Percentiles rank a stretch among this genome's conserved stretches.
Evolutionary conservation across 441 rosid genomes (phyloP).

Genomic region (Cnidoscolus chayamansa): DNA sequence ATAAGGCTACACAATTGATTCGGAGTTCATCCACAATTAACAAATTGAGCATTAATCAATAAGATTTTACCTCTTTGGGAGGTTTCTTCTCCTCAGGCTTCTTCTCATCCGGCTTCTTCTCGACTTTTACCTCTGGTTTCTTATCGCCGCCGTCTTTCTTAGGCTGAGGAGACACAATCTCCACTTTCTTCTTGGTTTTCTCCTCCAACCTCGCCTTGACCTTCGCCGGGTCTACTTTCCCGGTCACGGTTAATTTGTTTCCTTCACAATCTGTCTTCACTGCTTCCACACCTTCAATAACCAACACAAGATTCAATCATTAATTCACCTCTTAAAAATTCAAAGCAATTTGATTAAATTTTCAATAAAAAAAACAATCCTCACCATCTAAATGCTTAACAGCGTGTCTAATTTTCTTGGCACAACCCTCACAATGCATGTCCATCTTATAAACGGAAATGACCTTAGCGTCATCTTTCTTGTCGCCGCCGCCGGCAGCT

Average conservation of each 20-base stretch:
- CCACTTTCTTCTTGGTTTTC: slow-evolving; percentile 63
- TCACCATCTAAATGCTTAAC: slow-evolving; percentile 56
- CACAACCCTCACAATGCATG: slow-evolving; percentile 91
- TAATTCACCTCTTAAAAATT: background rate
- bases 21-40: background rate
- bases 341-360: too few relatives aligned
- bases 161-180: slow-evolving; percentile 59
- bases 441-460: slow-evolving; percentile 70
- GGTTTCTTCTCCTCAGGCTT: slow-evolving; percentile 50
- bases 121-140: slow-evolving; percentile 40
- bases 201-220: slow-evolving; percentile 52
- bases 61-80: slow-evolving; percentile 64
- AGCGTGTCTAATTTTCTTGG: slow-evolving; percentile 61
- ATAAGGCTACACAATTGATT: too few relatives aligned
- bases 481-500: slow-evolving; percentile 30
- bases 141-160: slow-evolving; percentile 64
- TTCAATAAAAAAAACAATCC: too few relatives aligned
- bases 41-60: background rate
- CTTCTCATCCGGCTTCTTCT: slow-evolving; percentile 56
- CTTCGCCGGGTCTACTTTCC: slow-evolving; percentile 62
- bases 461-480: slow-evolving; percentile 43
- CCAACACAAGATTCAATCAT: background rate
- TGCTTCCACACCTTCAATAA: slow-evolving; percentile 58
- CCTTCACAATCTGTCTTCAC: slow-evolving; percentile 53
- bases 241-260: slow-evolving; percentile 69